Conservation (phyloP, 371 early-diverging fungal species). For the Apophysomyces ossiformis region DNA sequence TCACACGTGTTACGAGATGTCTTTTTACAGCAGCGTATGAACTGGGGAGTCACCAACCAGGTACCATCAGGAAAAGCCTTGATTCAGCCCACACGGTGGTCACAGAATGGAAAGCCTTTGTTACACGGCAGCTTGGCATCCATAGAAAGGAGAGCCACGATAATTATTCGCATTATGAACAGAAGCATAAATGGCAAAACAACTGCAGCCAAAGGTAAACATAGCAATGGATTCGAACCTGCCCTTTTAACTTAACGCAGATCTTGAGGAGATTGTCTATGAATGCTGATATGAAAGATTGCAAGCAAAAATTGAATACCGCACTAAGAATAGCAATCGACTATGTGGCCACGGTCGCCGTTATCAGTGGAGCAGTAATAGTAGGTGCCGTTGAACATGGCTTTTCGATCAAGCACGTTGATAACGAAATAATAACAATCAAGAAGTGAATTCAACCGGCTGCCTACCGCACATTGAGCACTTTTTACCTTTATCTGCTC, state of each 20-base stretch:
- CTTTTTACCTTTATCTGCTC: neutral
- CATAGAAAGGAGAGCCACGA: neutral
- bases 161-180: neutral
- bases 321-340: neutral
- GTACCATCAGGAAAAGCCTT: neutral
- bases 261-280: neutral
- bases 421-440: neutral
- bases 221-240: neutral
- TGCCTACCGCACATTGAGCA: neutral
- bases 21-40: too few relatives aligned
- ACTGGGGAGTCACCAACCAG: neutral
- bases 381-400: neutral
- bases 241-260: neutral
- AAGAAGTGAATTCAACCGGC: neutral
- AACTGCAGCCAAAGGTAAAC: neutral
- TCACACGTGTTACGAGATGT: too few relatives aligned
- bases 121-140: neutral
- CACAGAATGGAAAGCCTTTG: neutral
- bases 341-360: neutral
- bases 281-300: neutral
- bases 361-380: neutral
- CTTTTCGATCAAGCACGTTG: neutral
- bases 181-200: neutral
- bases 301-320: neutral
- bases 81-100: neutral